Base-by-base conservation (phyloP, 2,329 filamentous ascomycete species). In the Hypoxylon sp. region DNA sequence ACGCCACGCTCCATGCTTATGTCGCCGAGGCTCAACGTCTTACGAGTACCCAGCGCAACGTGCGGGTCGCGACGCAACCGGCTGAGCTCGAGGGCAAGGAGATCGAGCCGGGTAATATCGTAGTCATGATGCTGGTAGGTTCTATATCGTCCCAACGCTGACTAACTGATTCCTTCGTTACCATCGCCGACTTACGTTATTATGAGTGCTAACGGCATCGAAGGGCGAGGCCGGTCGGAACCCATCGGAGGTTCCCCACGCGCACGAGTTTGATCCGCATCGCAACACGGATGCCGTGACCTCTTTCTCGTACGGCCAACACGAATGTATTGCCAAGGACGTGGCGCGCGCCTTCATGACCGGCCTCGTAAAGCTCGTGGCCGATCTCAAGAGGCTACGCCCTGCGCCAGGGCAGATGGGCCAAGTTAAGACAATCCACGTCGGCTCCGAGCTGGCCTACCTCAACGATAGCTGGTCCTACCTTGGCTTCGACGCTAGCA, bases 381-480 rank as follows among this genome's bases (percentile, higher is more conserved):
- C 82, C 0, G 78, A 79, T 13, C 78, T 85, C 58, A 83, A 82
- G 72, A 72, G 82, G 42, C 77, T 85, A 1, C 81, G 83, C 6
- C 81, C 81, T 0, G 83, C 83, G 0, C 82, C 82, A 0, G 83
- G 82, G 0, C 76, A 77, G 52, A 84, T 84, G 80, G 84, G 83
- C 1, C 61, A 75, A 51, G 79, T 84, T 66, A 84, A 84, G 79
- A 82, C 79, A 0, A 81, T 86, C 71, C 72, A 69, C 0, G 75
- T 83, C 15, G 80, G 77, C 8, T 71, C 75, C 0, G 79, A 83
- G 68, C 81, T 80, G 69, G 78, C 77, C 7, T 85, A 83, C 60
- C 78, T 85, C 19, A 84, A 84, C 62, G 83, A 85, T 50, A 83
- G 80, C 69, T 85, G 84, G 81, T 84, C 82, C 0, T 82, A 81